These are phyloP conservation scores for Aspergillus tamarii DNA, from an alignment of 2,329 filamentous ascomycete genomes.

Conservation along the genomic window DNA sequence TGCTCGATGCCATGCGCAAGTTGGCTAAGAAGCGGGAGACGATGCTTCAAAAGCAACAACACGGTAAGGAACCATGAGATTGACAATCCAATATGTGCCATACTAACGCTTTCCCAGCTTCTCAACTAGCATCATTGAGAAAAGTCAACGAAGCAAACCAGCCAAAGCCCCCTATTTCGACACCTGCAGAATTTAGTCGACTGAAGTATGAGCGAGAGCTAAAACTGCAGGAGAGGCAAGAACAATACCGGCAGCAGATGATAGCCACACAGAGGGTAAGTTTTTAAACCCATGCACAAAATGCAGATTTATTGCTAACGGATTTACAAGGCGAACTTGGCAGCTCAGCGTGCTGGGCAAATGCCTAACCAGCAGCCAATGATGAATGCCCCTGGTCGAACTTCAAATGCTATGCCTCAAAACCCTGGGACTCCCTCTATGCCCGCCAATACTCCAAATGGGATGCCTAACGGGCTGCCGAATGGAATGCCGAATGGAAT, in stretches of 20 bases:
- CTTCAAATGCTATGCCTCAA: conserved; percentile 45
- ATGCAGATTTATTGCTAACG: conserved; percentile 17
- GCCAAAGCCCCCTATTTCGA: conserved; percentile 64
- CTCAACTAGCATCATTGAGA: conserved; percentile 75
- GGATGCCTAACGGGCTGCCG: conserved; percentile 52
- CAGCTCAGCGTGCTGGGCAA: conserved; percentile 47
- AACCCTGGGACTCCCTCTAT: conserved; percentile 38
- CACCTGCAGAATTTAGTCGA: conserved; percentile 87
- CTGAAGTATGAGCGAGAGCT: conserved; percentile 87
- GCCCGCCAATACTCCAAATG: conserved; percentile 43
- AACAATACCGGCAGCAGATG: conserved; percentile 67
- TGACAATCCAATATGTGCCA: background rate
- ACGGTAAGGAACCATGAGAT: conserved; percentile 51
- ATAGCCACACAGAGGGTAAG: conserved; percentile 57
- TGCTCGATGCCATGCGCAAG: conserved; percentile 95
- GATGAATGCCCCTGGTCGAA: conserved; percentile 41
- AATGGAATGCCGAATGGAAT: conserved; percentile 51
- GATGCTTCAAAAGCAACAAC: conserved; percentile 81
- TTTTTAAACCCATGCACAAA: background rate
- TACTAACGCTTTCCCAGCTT: conserved; percentile 45
- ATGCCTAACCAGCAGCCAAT: conserved; percentile 45
- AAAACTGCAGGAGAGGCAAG: conserved; percentile 59
- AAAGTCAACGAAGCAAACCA: conserved; percentile 74
- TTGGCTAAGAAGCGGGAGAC: conserved; percentile 92
- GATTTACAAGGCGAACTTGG: conserved; percentile 41